Evolutionary conservation across 2,329 filamentous ascomycete genomes (phyloP).

Genomic region (Leptodontidium sp.): DNA sequence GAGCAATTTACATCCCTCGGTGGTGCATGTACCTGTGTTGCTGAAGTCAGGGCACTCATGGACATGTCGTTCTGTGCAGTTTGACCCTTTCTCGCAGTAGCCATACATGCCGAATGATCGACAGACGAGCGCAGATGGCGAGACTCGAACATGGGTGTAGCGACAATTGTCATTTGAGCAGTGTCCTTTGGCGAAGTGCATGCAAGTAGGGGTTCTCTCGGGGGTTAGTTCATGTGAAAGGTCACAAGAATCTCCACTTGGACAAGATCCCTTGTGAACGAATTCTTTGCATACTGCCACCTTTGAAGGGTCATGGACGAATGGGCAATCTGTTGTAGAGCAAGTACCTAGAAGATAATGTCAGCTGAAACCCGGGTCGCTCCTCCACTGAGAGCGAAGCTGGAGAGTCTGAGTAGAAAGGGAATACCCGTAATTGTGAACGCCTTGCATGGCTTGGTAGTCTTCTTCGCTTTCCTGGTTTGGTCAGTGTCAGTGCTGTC

Average conservation of each 20-base stretch:
- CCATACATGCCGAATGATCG: constrained; percentile 84
- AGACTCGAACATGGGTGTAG: constrained; percentile 85
- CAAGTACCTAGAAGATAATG: constrained; percentile 74
- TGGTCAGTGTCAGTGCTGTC: constrained; percentile 45
- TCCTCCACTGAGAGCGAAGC: constrained; percentile 30
- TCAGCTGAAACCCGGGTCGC: constrained; percentile 44
- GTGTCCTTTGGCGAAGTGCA: constrained; percentile 89
- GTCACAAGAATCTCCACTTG: constrained; percentile 81
- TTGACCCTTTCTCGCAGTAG: constrained; percentile 84
- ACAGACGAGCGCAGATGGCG: constrained; percentile 81
- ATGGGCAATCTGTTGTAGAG: constrained; percentile 79
- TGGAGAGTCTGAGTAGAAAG: constrained; percentile 38
- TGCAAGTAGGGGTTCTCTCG: constrained; percentile 85
- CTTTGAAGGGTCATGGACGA: constrained; percentile 83
- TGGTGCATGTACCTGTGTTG: constrained; percentile 85
- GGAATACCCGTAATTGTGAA: constrained; percentile 74
- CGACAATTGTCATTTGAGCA: constrained; percentile 88
- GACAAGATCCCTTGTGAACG: constrained; percentile 80
- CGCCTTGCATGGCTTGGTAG: constrained; percentile 75
- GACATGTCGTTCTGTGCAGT: constrained; percentile 84
- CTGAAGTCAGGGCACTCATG: constrained; percentile 95
- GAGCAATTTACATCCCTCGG: constrained; percentile 81
- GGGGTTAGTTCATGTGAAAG: constrained; percentile 87
- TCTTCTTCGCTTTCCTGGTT: constrained; percentile 67
- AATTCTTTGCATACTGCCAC: constrained; percentile 91